Base-by-base conservation (phyloP, 495 filamentous ascomycete genomes). In the Podospora pseudocomata region DNA sequence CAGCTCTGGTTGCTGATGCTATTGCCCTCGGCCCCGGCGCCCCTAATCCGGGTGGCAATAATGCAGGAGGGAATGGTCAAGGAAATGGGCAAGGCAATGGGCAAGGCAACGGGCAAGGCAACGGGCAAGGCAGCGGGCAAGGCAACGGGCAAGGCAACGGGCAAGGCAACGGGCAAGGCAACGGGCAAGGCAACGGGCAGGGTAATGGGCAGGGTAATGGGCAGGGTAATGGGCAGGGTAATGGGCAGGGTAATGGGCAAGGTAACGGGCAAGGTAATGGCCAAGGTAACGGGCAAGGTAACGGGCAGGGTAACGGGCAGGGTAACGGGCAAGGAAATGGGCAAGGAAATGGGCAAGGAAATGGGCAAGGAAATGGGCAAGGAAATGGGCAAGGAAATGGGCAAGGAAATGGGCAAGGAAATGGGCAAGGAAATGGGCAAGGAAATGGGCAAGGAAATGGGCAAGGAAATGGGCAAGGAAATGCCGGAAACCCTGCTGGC, bases 21-120 rank as follows among this genome's bases (percentile, higher is more conserved):
- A 65, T 72, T 11, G 44, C 44, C 4, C 66, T 71, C 27, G 72
- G 72, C 16, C 70, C 72, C 9, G 70, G 70, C 2, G 72, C 72
- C 16, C 64, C 70, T 6, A 30, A 67, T 27, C 58, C 63, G 1
- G 59, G 23, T 9, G 66, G 56, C 19, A 66, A 64, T 3, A 54
- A 59, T 26, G 49, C 28, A 16, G 65, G 56, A 32, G 65, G 30
- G 7, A 19, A 20, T 18, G 49, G n/a, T 18, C 58, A 30, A 32
- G 65, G 30, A 32, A 19, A 20, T n/a, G 49, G n/a, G 0, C 58
- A 30, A 32, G 65, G 58, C 0, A 39, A 39, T 0, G 61, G 64
- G 58, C 66, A 23, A 1, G n/a, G 30, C 30, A 32, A 32, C 30
- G 30, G 23, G 1, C 23, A 23, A 55, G 18, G 57, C 0, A 62